These are phyloP conservation scores for Nannizzia gypsea DNA, from an alignment of 2,329 filamentous ascomycete genomes.

Conservation along the genomic window DNA sequence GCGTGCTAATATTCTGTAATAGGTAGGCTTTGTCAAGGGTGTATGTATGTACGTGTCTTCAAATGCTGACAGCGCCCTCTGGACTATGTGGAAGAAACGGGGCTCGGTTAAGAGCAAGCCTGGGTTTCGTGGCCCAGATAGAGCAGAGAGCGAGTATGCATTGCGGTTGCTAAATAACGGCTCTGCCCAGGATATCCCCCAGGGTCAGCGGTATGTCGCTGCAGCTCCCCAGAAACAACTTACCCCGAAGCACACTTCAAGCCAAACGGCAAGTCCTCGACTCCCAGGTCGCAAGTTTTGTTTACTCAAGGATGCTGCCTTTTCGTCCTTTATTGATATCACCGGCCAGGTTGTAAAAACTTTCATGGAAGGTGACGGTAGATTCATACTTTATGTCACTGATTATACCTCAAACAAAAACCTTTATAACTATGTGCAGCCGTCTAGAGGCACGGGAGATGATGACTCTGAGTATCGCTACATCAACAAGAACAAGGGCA, in stretches of 20 bases:
- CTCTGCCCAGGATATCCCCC: neutral
- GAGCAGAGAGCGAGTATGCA: slow-evolving; percentile 22
- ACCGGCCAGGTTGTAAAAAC: slow-evolving; percentile 58
- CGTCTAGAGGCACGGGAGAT: slow-evolving; percentile 24
- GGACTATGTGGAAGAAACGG: neutral
- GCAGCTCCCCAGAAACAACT: neutral
- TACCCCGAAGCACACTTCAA: neutral
- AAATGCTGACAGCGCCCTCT: neutral
- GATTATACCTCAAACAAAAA: slow-evolving; percentile 65
- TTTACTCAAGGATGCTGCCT: slow-evolving; percentile 51
- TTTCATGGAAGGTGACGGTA: slow-evolving; percentile 34
- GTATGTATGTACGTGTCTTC: slow-evolving; percentile 7
- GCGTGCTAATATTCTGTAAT: neutral
- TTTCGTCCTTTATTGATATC: slow-evolving; percentile 53
- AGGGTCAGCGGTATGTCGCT: neutral
- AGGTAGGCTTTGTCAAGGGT: slow-evolving; percentile 4
- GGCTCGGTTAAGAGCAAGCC: slow-evolving; percentile 21
- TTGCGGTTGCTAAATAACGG: slow-evolving; percentile 16
- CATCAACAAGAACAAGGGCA: slow-evolving; percentile 22
- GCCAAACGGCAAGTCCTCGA: neutral
- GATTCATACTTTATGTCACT: slow-evolving; percentile 57
- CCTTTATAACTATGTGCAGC: slow-evolving; percentile 47
- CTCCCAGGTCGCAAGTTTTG: slow-evolving; percentile 41
- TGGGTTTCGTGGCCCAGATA: slow-evolving; percentile 17
- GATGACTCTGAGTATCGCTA: slow-evolving; percentile 51